Percentiles rank a stretch among this genome's conserved stretches.
phyloP scores from a whole-genome alignment of 1,139 yeast genomes.

The Geotrichum candidum region DNA sequence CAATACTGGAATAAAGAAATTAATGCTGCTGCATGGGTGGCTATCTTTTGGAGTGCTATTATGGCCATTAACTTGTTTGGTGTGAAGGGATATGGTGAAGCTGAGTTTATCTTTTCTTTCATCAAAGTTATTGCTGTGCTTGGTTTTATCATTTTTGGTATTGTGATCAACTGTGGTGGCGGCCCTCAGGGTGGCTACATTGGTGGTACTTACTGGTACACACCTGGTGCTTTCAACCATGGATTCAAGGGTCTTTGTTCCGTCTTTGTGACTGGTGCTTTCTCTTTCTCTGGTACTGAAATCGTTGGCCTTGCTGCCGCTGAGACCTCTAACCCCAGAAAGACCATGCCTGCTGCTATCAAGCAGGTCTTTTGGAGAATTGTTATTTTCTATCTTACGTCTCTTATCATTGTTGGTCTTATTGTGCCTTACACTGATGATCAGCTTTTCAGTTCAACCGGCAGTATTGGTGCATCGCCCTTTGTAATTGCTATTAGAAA shows the following conservation, averaged over 20 bases:
- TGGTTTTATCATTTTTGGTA: slow-evolving; percentile 58
- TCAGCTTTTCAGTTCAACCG: slow-evolving; percentile 41
- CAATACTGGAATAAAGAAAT: slow-evolving; percentile 54
- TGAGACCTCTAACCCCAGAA: slow-evolving; percentile 68
- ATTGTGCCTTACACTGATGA: slow-evolving; percentile 58
- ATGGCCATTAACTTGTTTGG: slow-evolving; percentile 61
- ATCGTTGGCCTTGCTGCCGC: slow-evolving; percentile 78
- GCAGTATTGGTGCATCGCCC: slow-evolving; percentile 61
- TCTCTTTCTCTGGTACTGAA: slow-evolving; percentile 79
- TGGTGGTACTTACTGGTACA: slow-evolving; percentile 58
- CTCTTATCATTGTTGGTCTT: slow-evolving; percentile 55
- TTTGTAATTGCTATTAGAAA: slow-evolving; percentile 61
- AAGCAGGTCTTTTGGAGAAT: slow-evolving; percentile 71
- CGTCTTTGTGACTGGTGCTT: slow-evolving; percentile 77
- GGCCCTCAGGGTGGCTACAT: slow-evolving; percentile 54
- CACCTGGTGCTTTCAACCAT: slow-evolving; percentile 58
- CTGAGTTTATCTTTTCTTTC: slow-evolving; percentile 56
- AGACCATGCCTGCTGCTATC: slow-evolving; percentile 56
- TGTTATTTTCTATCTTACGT: slow-evolving; percentile 55
- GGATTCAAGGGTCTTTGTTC: slow-evolving; percentile 76
- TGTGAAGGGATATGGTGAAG: slow-evolving; percentile 69
- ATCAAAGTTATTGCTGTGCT: slow-evolving; percentile 56
- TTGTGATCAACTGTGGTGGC: slow-evolving; percentile 57
- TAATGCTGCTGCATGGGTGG: slow-evolving; percentile 62
- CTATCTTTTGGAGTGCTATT: slow-evolving; percentile 55